These are phyloP conservation scores for Aspergillus floridensis DNA, from an alignment of 2,329 filamentous ascomycete genomes.

Conservation along the genomic window DNA sequence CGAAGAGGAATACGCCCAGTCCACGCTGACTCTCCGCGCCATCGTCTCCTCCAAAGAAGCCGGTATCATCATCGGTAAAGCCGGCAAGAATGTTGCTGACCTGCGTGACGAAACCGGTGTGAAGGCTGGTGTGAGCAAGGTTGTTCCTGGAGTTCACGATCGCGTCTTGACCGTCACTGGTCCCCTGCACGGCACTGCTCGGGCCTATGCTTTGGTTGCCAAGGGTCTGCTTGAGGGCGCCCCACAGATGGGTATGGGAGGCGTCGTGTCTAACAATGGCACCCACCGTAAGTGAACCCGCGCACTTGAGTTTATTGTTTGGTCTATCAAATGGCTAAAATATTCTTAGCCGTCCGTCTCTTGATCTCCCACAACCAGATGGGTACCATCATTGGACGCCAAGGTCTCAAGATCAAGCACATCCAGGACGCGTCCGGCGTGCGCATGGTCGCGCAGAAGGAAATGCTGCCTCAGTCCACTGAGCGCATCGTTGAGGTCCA, in stretches of 20 bases:
- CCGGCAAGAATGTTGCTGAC: slow-evolving; percentile 96
- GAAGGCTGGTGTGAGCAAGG: slow-evolving; percentile 97
- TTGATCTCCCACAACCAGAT: slow-evolving; percentile 99
- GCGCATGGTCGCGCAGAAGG: slow-evolving; percentile 98
- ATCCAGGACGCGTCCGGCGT: slow-evolving; percentile 96
- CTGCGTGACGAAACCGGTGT: slow-evolving; percentile 96
- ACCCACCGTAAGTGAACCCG: slow-evolving; percentile 72
- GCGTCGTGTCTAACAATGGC: slow-evolving; percentile 78
- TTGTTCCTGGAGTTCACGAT: slow-evolving; percentile 95
- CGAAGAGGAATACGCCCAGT: slow-evolving; percentile 92
- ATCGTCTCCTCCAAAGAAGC: slow-evolving; percentile 99
- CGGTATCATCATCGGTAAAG: slow-evolving; percentile 98
- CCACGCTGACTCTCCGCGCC: slow-evolving; percentile 89
- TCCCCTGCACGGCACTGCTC: slow-evolving; percentile 79
- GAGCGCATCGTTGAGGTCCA: slow-evolving; percentile 97
- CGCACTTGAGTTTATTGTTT: too few relatives aligned
- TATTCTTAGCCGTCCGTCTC: slow-evolving; percentile 76
- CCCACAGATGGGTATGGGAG: slow-evolving; percentile 93
- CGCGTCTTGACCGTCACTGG: slow-evolving; percentile 95
- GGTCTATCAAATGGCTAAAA: slow-evolving; percentile 16
- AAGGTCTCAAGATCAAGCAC: slow-evolving; percentile 98
- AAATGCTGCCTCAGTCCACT: slow-evolving; percentile 98
- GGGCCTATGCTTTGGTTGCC: slow-evolving; percentile 90
- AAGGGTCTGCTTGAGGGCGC: slow-evolving; percentile 89
- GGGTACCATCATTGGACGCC: slow-evolving; percentile 97